phyloP scores from a whole-genome alignment of 768 basidiomycete genomes.

The Boletus coccyginus region DNA sequence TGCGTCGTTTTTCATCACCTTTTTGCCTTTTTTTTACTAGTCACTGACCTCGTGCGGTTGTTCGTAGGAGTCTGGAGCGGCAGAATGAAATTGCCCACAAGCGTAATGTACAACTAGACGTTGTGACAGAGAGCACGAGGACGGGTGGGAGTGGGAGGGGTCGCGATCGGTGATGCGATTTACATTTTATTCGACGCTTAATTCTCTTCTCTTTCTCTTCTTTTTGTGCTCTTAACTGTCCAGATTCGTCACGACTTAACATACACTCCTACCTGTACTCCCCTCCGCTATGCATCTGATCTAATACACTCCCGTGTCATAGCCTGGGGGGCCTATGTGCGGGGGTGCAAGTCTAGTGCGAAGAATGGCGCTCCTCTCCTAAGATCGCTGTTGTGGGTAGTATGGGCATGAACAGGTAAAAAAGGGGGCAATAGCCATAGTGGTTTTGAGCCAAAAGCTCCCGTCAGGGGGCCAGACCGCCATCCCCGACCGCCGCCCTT shows the following conservation, averaged over 20 bases:
- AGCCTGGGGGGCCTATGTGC: too few relatives aligned
- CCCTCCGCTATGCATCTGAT: not conserved
- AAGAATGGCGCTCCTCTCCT: too few relatives aligned
- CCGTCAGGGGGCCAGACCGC: too few relatives aligned
- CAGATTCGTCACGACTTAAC: slow-evolving; percentile 11
- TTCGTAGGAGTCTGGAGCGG: slow-evolving; percentile 62
- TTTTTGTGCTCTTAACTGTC: slow-evolving; percentile 10
- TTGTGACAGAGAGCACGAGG: slow-evolving; percentile 31
- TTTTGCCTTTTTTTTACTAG: not conserved
- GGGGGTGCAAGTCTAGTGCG: too few relatives aligned
- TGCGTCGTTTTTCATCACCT: not conserved
- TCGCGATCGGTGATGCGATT: slow-evolving; percentile 20
- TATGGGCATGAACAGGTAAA: too few relatives aligned
- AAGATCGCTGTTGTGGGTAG: too few relatives aligned
- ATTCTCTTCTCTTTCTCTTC: not conserved
- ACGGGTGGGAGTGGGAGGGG: slow-evolving; percentile 7
- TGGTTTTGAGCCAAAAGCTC: too few relatives aligned
- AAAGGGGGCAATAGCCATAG: too few relatives aligned
- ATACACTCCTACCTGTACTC: slow-evolving; percentile 15
- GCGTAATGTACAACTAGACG: slow-evolving; percentile 44
- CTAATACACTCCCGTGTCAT: not conserved
- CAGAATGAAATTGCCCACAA: slow-evolving; percentile 80
- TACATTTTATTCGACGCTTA: not conserved
- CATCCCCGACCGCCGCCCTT: too few relatives aligned
- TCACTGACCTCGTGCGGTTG: not conserved